Base-by-base conservation (phyloP, 2,329 filamentous ascomycete genomes). In the Cadophora sp. region DNA sequence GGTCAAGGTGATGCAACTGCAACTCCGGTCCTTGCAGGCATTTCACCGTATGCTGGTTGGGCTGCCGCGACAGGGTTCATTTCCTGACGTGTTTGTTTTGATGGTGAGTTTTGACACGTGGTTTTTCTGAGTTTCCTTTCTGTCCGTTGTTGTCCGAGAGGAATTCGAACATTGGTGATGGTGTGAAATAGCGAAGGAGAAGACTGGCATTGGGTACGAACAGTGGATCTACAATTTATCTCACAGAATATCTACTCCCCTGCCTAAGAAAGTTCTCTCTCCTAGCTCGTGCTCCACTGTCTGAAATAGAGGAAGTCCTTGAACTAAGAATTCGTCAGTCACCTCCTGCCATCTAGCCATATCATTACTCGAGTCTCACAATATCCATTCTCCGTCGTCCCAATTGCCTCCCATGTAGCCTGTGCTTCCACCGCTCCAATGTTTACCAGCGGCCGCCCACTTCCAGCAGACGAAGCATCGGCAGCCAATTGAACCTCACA, bases 381-480 rank as follows among this genome's bases (percentile, higher is more conserved):
- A 47, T 69, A 69, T 14, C 69, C 69, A 59, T 63, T 71, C 13
- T 65, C 67, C 9, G 83, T 80, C 0, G 81, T 84, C 0, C 91
- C 90, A 89, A 89, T 74, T 83, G 78, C 2, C 84, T 83, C 1
- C 90, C 90, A 2, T 86, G 27, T 30, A 30, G 27, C 27, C 27
- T 30, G 27, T 0, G 27, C 27, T 30, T 30, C 27, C 3, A 30
- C 27, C 27, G 3, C 27, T 4, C 27, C 27, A 6, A 30, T 30
- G 4, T 4, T 4, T 30, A 30, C 27, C 27, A 30, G 27, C 27
- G 83, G 78, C 2, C 84, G 83, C 1, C 90, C 90, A 2, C 86
- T 81, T 0, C 89, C 89, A 0, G 77, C 84, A 0, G 86, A 86
- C 0, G 85, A 85, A 0, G 84, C 85, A 73, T 87, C 85, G 4